Conservation (phyloP, 2,329 filamentous ascomycete genomes). For the Nakataea oryzae region DNA sequence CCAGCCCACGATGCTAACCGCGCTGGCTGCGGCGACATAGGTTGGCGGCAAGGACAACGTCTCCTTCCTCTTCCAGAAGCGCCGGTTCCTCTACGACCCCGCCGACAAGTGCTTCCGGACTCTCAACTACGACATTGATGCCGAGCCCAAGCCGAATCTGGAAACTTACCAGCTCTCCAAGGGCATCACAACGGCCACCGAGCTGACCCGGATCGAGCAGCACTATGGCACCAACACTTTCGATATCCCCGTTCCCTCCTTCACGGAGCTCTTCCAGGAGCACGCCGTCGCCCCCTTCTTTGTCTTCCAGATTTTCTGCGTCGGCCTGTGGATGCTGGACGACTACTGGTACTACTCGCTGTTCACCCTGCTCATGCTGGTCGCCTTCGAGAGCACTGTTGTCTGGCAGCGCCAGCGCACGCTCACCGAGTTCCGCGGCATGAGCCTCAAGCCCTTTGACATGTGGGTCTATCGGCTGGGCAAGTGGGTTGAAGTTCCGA, state of each 20-base stretch:
- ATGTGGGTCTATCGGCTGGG: constrained; percentile 82
- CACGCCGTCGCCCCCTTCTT: constrained; percentile 98
- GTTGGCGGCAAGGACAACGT: constrained; percentile 62
- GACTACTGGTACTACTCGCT: constrained; percentile 99
- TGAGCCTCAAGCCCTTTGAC: constrained; percentile 98
- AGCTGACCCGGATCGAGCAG: constrained; percentile 71
- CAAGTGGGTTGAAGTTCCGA: constrained; percentile 81
- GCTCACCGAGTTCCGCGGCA: constrained; percentile 89
- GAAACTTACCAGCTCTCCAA: constrained; percentile 68
- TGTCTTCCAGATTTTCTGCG: constrained; percentile 98
- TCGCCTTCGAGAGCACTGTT: constrained; percentile 94
- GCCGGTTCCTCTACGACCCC: constrained; percentile 78
- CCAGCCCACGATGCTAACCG: too few species aligned
- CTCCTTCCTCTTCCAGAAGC: constrained; percentile 97
- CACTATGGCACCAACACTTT: constrained; percentile 96
- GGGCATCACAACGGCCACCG: constrained; percentile 63
- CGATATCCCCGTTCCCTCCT: constrained; percentile 93
- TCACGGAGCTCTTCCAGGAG: constrained; percentile 93
- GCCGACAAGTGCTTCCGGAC: constrained; percentile 68
- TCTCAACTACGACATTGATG: constrained; percentile 73
- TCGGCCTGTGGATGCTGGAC: constrained; percentile 95
- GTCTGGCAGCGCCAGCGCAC: constrained; percentile 98
- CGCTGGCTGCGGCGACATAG: constrained; percentile 21
- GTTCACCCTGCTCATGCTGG: constrained; percentile 97
- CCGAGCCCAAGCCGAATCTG: constrained; percentile 71